Evolutionary conservation across 2,329 filamentous ascomycete species (phyloP).

Genomic region (Cryphonectria radicalis): DNA sequence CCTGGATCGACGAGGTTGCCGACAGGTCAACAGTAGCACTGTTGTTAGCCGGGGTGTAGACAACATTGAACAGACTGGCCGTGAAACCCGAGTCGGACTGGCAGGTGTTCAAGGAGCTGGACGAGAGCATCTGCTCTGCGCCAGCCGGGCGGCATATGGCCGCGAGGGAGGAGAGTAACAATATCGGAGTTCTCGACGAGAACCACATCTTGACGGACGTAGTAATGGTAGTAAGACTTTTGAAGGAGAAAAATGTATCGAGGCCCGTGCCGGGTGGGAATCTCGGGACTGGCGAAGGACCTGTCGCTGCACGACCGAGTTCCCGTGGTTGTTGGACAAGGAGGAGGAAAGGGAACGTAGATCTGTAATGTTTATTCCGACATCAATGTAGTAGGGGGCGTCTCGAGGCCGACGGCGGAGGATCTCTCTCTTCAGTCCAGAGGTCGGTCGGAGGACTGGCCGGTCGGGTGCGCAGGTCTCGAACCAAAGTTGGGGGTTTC

Average conservation of each 20-base stretch:
- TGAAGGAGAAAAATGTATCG: constrained; percentile 2
- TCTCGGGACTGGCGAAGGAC: constrained; percentile 1
- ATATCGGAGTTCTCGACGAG: constrained; percentile 49
- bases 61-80: constrained; percentile 85
- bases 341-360: constrained; percentile 5
- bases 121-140: constrained; percentile 72
- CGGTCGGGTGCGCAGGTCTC: not conserved
- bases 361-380: constrained; percentile 18
- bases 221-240: not conserved
- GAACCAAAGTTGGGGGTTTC: constrained; percentile 11
- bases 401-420: constrained; percentile 17
- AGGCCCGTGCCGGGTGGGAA: constrained; percentile 16
- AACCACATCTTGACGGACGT: constrained; percentile 50
- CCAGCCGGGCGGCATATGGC: constrained; percentile 52
- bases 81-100: constrained; percentile 84
- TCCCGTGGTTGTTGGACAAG: constrained; percentile 20
- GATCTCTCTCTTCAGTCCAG: not conserved
- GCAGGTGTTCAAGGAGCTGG: constrained; percentile 83
- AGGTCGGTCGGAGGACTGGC: constrained; percentile 9
- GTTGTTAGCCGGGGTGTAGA: constrained; percentile 76
- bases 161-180: constrained; percentile 51
- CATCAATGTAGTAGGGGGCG: constrained; percentile 18
- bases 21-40: constrained; percentile 75
- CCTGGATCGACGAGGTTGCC: constrained; percentile 80
- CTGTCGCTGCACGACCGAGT: constrained; percentile 24